Evolutionary conservation across 1,139 yeast species (phyloP).

Genomic region (Blastobotrys arbuscula): DNA sequence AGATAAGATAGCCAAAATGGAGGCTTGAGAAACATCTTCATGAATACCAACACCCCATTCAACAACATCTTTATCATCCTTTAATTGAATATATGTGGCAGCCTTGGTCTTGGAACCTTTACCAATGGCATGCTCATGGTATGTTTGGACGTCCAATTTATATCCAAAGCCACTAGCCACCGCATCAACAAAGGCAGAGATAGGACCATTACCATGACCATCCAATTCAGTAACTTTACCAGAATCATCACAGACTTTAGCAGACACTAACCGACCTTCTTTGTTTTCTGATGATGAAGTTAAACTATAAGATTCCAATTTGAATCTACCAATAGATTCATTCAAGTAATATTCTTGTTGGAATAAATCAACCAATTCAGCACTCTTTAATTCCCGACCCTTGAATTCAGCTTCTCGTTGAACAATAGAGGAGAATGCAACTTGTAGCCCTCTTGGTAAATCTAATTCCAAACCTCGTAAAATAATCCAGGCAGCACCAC

Average conservation of each 20-base stretch:
- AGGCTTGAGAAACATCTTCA: slow-evolving; percentile 89
- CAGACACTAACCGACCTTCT: slow-evolving; percentile 46
- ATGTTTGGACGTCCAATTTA: slow-evolving; percentile 67
- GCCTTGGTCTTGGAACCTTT: slow-evolving; percentile 82
- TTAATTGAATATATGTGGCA: slow-evolving; percentile 77
- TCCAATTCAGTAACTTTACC: slow-evolving; percentile 43
- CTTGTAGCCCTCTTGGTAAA: slow-evolving; percentile 87
- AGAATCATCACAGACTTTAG: slow-evolving; percentile 41
- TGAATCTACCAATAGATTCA: slow-evolving; percentile 32
- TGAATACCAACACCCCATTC: slow-evolving; percentile 96
- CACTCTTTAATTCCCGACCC: slow-evolving; percentile 78
- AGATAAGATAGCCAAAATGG: slow-evolving; percentile 72
- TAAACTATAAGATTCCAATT: slow-evolving; percentile 32
- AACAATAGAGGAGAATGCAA: slow-evolving; percentile 79
- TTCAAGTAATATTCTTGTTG: slow-evolving; percentile 60
- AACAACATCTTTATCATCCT: slow-evolving; percentile 34
- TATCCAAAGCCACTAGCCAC: slow-evolving; percentile 53
- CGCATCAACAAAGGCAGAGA: slow-evolving; percentile 84
- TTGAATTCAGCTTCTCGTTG: slow-evolving; percentile 74
- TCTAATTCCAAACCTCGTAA: slow-evolving; percentile 83
- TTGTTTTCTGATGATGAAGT: slow-evolving; percentile 30
- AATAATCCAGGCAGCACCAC: slow-evolving; percentile 98
- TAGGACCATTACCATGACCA: slow-evolving; percentile 93
- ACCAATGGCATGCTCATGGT: slow-evolving; percentile 91
- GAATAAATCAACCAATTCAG: slow-evolving; percentile 73